Conservation (phyloP, 768 basidiomycete genomes). For the Naganishia onofrii region DNA sequence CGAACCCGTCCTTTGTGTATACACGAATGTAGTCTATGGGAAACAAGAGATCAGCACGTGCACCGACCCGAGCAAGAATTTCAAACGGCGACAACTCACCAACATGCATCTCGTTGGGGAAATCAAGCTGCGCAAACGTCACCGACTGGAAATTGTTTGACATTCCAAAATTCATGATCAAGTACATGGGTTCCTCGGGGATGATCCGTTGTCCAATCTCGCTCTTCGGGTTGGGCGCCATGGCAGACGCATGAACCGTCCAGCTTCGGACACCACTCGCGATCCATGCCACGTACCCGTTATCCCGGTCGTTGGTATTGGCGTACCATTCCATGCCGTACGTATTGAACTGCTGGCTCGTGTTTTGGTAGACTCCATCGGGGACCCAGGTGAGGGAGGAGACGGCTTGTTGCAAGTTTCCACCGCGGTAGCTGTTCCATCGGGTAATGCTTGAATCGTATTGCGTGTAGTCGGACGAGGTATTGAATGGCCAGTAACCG, state of each 20-base stretch:
- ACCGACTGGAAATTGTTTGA: conserved; percentile 48
- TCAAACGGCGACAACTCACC: conserved; percentile 31
- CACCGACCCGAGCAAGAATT: conserved; percentile 37
- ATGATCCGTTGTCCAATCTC: conserved; percentile 67
- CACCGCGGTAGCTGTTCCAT: conserved; percentile 54
- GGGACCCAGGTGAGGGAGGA: conserved; percentile 44
- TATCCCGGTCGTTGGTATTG: conserved; percentile 58
- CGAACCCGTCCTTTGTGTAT: conserved; percentile 60
- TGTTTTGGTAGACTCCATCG: conserved; percentile 63
- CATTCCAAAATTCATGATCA: conserved; percentile 63
- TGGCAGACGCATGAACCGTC: conserved; percentile 47
- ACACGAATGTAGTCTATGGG: conserved; percentile 81
- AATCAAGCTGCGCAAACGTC: conserved; percentile 37
- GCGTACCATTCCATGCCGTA: conserved; percentile 65
- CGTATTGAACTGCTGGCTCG: conserved; percentile 37
- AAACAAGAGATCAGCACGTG: conserved; percentile 59
- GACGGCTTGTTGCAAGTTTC: conserved; percentile 49
- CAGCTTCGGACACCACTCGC: conserved; percentile 67
- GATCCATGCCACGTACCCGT: conserved; percentile 80
- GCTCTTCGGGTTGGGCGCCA: conserved; percentile 65
- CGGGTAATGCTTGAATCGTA: conserved; percentile 49
- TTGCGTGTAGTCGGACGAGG: conserved; percentile 39
- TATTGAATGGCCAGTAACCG: conserved; percentile 58
- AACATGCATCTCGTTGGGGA: conserved; percentile 35
- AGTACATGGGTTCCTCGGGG: conserved; percentile 88